Conservation (phyloP, 192 early-diverging fungal genomes). For the Backusella liffmaniae region DNA sequence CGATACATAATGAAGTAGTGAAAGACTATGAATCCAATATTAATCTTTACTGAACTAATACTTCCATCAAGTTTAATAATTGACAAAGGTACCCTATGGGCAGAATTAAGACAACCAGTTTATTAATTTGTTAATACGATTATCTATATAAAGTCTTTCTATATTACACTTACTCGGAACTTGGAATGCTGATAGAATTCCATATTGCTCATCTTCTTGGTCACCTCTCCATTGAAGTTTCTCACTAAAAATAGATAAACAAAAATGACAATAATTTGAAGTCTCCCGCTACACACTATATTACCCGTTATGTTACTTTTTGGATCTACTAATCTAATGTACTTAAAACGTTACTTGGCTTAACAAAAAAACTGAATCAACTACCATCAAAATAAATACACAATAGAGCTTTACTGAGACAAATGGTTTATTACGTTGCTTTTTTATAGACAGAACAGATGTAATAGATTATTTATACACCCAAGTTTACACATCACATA, state of each 20-base stretch:
- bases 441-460: too few relatives aligned
- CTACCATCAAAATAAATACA: too few relatives aligned
- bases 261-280: too few relatives aligned
- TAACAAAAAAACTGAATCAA: too few relatives aligned
- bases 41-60: neutral
- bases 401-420: too few relatives aligned
- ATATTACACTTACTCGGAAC: neutral
- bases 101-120: neutral
- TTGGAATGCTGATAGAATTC: neutral
- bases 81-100: neutral
- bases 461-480: too few relatives aligned
- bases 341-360: too few relatives aligned
- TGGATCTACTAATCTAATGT: neutral
- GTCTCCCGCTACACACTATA: neutral
- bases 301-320: neutral
- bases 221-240: neutral
- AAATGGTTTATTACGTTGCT: too few relatives aligned
- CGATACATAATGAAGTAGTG: neutral
- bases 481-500: too few relatives aligned
- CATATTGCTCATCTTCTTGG: neutral
- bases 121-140: neutral
- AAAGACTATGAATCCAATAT: neutral
- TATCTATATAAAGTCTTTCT: neutral
- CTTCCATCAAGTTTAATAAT: neutral
- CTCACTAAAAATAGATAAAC: neutral